These are phyloP conservation scores for Oldenlandia corymbosa DNA, from an alignment of 257 asterid species.

Conservation along the genomic window DNA sequence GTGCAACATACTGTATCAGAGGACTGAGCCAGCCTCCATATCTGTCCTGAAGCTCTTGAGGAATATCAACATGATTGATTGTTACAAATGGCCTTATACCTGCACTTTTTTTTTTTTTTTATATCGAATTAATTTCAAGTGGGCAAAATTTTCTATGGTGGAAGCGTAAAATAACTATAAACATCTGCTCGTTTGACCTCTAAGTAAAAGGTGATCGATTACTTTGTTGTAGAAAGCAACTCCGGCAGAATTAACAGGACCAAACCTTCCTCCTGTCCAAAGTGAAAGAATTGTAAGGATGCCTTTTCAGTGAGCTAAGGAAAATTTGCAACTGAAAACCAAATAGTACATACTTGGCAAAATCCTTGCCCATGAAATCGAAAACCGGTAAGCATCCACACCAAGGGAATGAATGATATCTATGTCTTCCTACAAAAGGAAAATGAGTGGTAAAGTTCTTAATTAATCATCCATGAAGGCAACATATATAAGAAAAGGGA, in stretches of 20 bases:
- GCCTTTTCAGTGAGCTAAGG: no score
- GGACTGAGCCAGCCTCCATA: slow-evolving; percentile 73
- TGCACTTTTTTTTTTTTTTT: background rate
- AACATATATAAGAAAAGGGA: background rate
- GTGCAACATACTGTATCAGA: slow-evolving; percentile 50
- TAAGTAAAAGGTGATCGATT: slow-evolving; percentile 8
- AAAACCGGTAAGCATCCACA: slow-evolving; percentile 54
- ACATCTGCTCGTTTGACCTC: slow-evolving; percentile 28
- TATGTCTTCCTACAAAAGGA: slow-evolving; percentile 53
- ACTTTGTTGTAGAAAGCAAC: slow-evolving; percentile 5
- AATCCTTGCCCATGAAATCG: slow-evolving; percentile 81
- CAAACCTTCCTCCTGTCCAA: slow-evolving; percentile 51
- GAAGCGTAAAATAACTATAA: background rate
- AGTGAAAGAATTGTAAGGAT: no score
- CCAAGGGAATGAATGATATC: slow-evolving; percentile 55
- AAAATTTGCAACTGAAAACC: no score
- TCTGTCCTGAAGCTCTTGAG: slow-evolving; percentile 62
- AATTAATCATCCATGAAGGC: background rate
- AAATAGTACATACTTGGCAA: slow-evolving; percentile 5
- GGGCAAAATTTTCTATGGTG: no score
- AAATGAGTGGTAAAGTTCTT: background rate
- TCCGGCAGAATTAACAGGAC: slow-evolving; percentile 46
- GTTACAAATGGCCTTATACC: slow-evolving; percentile 76
- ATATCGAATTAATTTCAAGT: no score
- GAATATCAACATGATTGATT: slow-evolving; percentile 57